A percentile compares a stretch with the other conserved stretches of the same genome.
Conservation (phyloP, 306 rosid genomes). For the Citrullus amarus region DNA sequence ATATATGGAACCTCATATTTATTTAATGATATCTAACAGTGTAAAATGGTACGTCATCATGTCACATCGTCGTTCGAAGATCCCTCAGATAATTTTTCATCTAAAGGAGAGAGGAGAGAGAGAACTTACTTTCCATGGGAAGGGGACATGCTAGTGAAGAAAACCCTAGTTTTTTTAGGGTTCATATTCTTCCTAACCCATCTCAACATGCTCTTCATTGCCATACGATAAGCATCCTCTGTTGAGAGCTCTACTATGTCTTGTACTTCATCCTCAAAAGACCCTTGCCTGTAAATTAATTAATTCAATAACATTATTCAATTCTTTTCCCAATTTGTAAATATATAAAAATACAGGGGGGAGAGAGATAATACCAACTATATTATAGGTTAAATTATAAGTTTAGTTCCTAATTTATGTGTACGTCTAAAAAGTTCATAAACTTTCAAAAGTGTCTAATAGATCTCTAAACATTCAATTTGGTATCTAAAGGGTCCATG, state of each 20-base stretch:
- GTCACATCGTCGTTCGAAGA: neutral
- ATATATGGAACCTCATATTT: too few relatives aligned
- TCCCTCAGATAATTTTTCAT: neutral
- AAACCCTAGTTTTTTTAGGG: constrained; percentile 74
- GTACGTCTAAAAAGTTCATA: too few relatives aligned
- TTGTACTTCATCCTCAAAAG: constrained; percentile 69
- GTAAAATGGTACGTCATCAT: neutral
- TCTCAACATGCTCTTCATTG: constrained; percentile 82
- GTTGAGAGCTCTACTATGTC: constrained; percentile 61
- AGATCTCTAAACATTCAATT: too few relatives aligned
- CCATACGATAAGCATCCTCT: constrained; percentile 87
- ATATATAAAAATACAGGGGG: too few relatives aligned
- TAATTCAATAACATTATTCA: neutral
- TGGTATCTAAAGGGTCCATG: too few relatives aligned
- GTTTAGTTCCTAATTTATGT: too few relatives aligned
- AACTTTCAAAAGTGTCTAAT: too few relatives aligned
- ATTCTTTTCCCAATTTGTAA: neutral
- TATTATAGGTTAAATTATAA: neutral
- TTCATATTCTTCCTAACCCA: constrained; percentile 83
- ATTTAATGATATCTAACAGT: neutral
- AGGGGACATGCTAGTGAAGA: constrained; percentile 99
- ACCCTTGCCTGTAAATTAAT: constrained; percentile 42
- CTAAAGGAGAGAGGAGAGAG: neutral
- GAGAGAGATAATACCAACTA: neutral
- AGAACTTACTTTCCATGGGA: constrained; percentile 61